Evolutionary conservation across 208 protist species (phyloP).

Genomic region (Leishmania aethiopica): DNA sequence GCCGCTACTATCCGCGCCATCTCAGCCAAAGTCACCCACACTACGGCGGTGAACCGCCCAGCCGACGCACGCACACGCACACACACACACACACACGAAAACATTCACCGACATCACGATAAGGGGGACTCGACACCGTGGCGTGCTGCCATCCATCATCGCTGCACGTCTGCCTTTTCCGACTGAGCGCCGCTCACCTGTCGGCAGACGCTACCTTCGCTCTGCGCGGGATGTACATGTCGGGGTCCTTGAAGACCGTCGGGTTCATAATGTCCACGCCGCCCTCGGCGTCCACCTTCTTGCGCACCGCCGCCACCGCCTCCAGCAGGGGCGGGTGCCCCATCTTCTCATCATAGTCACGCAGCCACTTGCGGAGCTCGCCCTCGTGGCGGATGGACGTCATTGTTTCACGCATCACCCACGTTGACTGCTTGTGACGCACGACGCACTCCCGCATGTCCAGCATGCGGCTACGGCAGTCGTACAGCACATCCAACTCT

Average conservation of each 20-base stretch:
- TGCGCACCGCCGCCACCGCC: constrained; percentile 64
- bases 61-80: background rate
- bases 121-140: background rate
- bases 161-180: too few species aligned
- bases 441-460: constrained; percentile 83
- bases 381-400: constrained; percentile 71
- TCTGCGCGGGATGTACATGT: constrained; percentile 61
- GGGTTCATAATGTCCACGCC: constrained; percentile 78
- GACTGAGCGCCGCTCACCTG: background rate
- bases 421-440: constrained; percentile 84
- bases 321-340: constrained; percentile 84
- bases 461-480: constrained; percentile 84
- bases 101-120: background rate
- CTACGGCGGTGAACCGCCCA: background rate
- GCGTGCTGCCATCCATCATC: background rate
- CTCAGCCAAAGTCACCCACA: background rate
- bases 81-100: background rate
- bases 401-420: constrained; percentile 88
- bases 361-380: constrained; percentile 71
- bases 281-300: constrained; percentile 66
- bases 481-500: constrained; percentile 87
- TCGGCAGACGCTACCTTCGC: background rate
- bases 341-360: constrained; percentile 77
- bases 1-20: background rate
- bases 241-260: constrained; percentile 87